Evolutionary conservation across 345 rosid species (phyloP), one percentile per base, ranked within the genome.

Genomic region (Syzygium aromaticum): DNA sequence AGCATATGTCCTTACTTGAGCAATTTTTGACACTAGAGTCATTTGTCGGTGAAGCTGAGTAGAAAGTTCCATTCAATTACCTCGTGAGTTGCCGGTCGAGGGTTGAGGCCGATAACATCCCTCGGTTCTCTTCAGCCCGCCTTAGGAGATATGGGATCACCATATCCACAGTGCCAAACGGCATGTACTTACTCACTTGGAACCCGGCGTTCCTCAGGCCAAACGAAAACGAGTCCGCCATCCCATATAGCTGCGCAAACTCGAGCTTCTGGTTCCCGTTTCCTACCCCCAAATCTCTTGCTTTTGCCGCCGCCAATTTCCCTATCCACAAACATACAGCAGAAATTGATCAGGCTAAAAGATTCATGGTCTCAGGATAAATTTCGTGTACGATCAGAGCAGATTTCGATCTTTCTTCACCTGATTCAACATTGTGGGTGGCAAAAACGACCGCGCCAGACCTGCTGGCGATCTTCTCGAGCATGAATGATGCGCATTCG

Each of bases 101-200:
- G 57, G 90, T 89, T 3, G 98, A 93, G 73, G 96, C 84, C 4
- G 98, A 90, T 84, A 98, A 89, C 53, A 96, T 87, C 73, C 99
- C 99, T 83, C 96, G 91, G 54, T 98, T 98, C 92, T 98, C 99
- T 87, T 98, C 98, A 19, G 99, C 99, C 80, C 99, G 92, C 91
- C 99, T 90, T 7, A 98, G 90, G 51, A 98, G 94, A 83, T 98
- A 98, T 0, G 99, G 99, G 43, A 98, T 92, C 5, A 95, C 97
- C 84, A 86, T 91, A 10, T 91, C 98, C 3, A 98, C 91, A 2
- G 95, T 94, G 59, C 99, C 99, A 30, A 89, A 98, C 0, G 99
- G 99, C 95, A 95, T 93, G 87, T 96, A 98, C 87, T 98, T 97
- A 90, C 98, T 95, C 9, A 97, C 98, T 63, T 90, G 93, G 90